phyloP scores from a whole-genome alignment of 2,329 filamentous ascomycete species.

The Trichoderma sp. region DNA sequence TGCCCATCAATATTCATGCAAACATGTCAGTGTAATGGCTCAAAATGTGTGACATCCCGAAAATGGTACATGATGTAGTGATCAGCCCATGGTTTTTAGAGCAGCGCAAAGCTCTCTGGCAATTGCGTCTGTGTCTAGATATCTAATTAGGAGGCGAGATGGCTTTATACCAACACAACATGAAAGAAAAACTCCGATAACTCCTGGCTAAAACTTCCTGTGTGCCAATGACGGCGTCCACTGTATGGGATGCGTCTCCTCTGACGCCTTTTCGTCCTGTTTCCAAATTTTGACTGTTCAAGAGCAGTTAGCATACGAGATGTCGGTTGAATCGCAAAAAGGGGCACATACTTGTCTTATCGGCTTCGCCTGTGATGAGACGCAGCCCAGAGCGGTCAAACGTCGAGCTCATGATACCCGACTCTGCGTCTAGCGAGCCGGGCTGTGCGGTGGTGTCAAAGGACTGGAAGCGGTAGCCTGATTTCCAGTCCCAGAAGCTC shows the following conservation, averaged over 20 bases:
- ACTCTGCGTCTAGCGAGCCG: conserved; percentile 89
- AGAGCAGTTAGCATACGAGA: neutral
- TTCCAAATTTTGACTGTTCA: conserved; percentile 85
- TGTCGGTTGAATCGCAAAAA: neutral
- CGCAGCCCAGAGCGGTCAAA: conserved; percentile 89
- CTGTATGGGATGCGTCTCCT: conserved; percentile 85
- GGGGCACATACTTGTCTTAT: conserved; percentile 75
- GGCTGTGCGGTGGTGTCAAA: conserved; percentile 92
- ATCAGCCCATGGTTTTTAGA: neutral
- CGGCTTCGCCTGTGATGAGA: conserved; percentile 90
- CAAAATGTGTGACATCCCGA: neutral
- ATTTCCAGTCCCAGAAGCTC: conserved; percentile 99
- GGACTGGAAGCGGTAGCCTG: conserved; percentile 86
- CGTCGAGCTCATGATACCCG: conserved; percentile 90
- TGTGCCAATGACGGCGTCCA: conserved; percentile 84
- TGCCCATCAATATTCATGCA: neutral
- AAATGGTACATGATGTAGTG: neutral
- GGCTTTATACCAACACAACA: conserved; percentile 1
- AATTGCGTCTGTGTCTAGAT: no score
- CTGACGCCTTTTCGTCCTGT: conserved; percentile 85
- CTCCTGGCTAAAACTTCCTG: conserved; percentile 65
- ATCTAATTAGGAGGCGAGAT: neutral
- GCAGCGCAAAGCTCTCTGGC: neutral
- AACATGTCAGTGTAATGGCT: neutral
- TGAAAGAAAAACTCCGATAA: neutral